Conservation (phyloP, 805 yeast species). For the Barnettozyma wickerhamii region DNA sequence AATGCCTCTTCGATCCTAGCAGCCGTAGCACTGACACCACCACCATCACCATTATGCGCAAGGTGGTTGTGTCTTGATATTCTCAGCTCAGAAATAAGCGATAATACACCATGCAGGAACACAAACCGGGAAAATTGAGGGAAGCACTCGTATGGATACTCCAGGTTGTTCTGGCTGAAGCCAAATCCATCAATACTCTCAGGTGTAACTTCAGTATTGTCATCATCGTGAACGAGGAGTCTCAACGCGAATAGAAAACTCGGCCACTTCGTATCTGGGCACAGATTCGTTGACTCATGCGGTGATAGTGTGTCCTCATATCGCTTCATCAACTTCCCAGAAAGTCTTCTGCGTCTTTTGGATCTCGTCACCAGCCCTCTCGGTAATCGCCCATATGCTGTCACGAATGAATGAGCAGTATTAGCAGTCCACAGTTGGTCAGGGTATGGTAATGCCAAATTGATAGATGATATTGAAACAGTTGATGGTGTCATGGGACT, state of each 20-base stretch:
- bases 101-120: slow-evolving; percentile 31
- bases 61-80: too few species aligned
- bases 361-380: slow-evolving; percentile 16
- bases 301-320: too few species aligned
- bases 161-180: slow-evolving; percentile 9
- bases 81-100: slow-evolving; percentile 26
- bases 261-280: slow-evolving; percentile 32
- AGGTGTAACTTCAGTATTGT: slow-evolving; percentile 21
- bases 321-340: not conserved
- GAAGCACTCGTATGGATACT: slow-evolving; percentile 32
- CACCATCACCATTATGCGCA: slow-evolving; percentile 18
- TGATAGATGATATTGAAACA: slow-evolving; percentile 37
- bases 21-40: slow-evolving; percentile 24
- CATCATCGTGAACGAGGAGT: slow-evolving; percentile 29
- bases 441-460: slow-evolving; percentile 40
- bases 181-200: not conserved
- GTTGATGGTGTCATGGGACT: slow-evolving; percentile 28
- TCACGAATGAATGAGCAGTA: slow-evolving; percentile 20
- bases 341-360: not conserved
- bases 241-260: slow-evolving; percentile 31
- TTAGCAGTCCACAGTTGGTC: slow-evolving; percentile 41
- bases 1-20: slow-evolving; percentile 29
- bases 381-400: slow-evolving; percentile 22
- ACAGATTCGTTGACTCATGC: slow-evolving; percentile 12
- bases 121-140: slow-evolving; percentile 32